Base-by-base conservation (phyloP, 495 filamentous ascomycete species). In the Hypomontagnella submonticulosa region DNA sequence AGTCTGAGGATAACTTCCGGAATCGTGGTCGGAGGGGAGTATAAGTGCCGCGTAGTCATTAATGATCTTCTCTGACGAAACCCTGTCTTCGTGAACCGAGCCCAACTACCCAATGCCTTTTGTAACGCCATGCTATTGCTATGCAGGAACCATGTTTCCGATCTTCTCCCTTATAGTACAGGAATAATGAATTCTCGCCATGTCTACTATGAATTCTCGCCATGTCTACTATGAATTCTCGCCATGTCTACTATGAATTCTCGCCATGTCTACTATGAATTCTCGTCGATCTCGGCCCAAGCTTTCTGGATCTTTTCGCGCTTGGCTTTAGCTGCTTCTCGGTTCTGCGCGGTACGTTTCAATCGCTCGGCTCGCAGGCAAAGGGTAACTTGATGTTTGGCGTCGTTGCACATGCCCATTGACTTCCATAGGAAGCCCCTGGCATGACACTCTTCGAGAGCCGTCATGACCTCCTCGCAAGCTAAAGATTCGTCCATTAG, bases 361-460 rank as follows among this genome's bases (percentile, higher is more conserved):
- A 87, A 75, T 60, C 95, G 84, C 75, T 97, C 91, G 5, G 82
- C 87, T 42, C 89, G 83, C 19, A 99, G 83, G 75, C 95, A 99
- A 63, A 85, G 80, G 75, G 89, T 93, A 51, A 99, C 89, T 19
- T 91, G 79, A 23, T 81, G 77, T 76, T 99, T 99, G 47, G 88
- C 85, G 32, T 88, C 84, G 71, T 90, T 98, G 87, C 95, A 99
- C 82, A 89, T 92, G 41, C 95, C 95, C 40, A 90, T 77, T 1
- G 89, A 85, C 75, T 95, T 97, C 83, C 88, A 91, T 7, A 98
- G 73, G 80, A 98, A 98, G 23, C 94, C 94, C 38, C 85, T 84
- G 10, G 92, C 93, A 75, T 99, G 95, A 79, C 95, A 99, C 81
- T 97, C 92, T 54, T 98, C 95, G 58, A 99, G 90, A 48, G 90